Base-by-base conservation (phyloP, 2,329 filamentous ascomycete genomes). In the Rhexocercosporidium sp. region DNA sequence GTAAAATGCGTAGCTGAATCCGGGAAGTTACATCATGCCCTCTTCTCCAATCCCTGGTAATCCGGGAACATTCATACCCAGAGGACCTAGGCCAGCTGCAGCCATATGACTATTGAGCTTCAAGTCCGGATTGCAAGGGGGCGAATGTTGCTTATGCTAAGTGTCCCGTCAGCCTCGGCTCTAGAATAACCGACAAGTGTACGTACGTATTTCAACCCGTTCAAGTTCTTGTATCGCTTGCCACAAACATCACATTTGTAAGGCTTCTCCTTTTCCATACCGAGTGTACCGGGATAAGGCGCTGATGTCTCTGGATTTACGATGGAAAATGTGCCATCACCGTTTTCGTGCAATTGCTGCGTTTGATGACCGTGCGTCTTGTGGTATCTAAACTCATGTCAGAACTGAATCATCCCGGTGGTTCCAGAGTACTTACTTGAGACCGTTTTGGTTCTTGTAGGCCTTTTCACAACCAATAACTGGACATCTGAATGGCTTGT, bases 261-360 rank as follows among this genome's bases (percentile, higher is more conserved):
- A 2, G 96, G 96, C 83, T 99, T 99, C 83, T 98, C 95, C 79
- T 98, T 99, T 82, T 99, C 96, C 96, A 99, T 99, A n/a, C 96
- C 96, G 41, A 97, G 84, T 0, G 96, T 98, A 37, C 96, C 96
- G 0, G 96, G 96, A 72, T 98, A 99, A 0, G 96, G 96, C 1
- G 93, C 88, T 31, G 92, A 96, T 0, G 96, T 98, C 77, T 97
- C 92, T 0, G 96, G 96, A 75, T 99, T 97, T 61, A 99, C 95
- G 72, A 99, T 99, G 0, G 95, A 98, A 78, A 97, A 98, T 1
- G 96, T 97, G 61, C 96, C 96, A 76, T 99, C 96, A 18, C 92
- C 92, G 75, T 99, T 99, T 79, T 97, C 94, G 77, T 97, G 94
- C 68, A 99, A 85, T 78, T 97, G 93, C 78, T 99, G 96, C 70